Evolutionary conservation across 1,284 basidiomycete genomes (phyloP), one percentile per base, ranked within the genome.

Genomic region (Entoloma clypeatum): DNA sequence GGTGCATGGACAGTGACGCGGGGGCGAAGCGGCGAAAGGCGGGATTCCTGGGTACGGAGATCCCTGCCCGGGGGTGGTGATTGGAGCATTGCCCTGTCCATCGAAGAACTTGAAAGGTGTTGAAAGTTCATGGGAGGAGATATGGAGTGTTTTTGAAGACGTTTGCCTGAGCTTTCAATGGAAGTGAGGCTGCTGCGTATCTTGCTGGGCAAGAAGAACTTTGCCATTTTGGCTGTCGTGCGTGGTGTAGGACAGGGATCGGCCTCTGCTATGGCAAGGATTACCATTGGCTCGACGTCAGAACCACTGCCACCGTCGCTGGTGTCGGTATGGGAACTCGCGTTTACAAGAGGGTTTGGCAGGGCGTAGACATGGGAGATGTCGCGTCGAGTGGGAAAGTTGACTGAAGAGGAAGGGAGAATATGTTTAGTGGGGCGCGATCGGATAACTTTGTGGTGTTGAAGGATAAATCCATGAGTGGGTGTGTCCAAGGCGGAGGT

Each of bases 401-500:
- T 33, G 19, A 50, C 16, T 23, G 33, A 25, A 14, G 43, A 35
- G 10, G 44, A 32, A n/a, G n/a, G n/a, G n/a, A n/a, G 11, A 38
- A 13, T 26, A 21, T 27, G 25, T 11, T 24, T 24, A n/a, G 31
- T 25, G 27, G 18, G 22, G 10, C 26, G 7, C 2, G 26, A 38
- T 9, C 27, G 21, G 25, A 22, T 22, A 36, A 11, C 5, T 23
- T 42, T 23, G 28, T 39, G 35, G 40, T 7, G 25, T 39, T 35
- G n/a, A n/a, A n/a, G n/a, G n/a, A n/a, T n/a, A n/a, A n/a, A 32
- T 44, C 37, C 19, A 46, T 38, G 27, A n/a, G 36, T 28, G 13
- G 17, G 28, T 16, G 37, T 7, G 28, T 38, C 38, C 16, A 57
- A 50, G 7, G 47, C 45, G n/a, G 44, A 34, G 45, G 59, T 64